Evolutionary conservation across 257 asterid species (phyloP), one percentile per base, ranked within the genome.

Genomic region (Fraxinus excelsior): DNA sequence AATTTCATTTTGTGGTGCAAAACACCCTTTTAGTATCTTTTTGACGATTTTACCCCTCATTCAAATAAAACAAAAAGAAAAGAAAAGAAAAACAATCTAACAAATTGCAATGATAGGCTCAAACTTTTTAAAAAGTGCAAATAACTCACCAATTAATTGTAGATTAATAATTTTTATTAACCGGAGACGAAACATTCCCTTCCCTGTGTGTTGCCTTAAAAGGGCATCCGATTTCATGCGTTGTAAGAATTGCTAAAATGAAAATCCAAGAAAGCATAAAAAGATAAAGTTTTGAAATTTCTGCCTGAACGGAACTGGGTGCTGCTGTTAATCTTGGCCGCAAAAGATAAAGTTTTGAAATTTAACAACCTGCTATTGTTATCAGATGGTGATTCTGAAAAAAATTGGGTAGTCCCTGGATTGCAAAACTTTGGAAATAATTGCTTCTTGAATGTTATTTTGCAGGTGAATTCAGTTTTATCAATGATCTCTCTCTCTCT

Each of bases 371-470:
- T 49, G 21, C 77, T 74, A 10, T 75, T 81, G 72, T 35, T 79
- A 69, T 78, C 82, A 9, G 78, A 34, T 40, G 65, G 51, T 38
- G 44, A 62, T 76, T 72, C 89, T 53, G 71, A 83, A 19, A 79
- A 75, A 51, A 38, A 42, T 37, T 88, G 92, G 92, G 81, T 80
- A 26, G 88, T 91, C 12, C 97, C 98, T 38, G 99, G 99, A 56
- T 87, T 95, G 90, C 81, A 84, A 65, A 95, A 95, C 79, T 88
- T 90, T 18, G 97, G 98, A 26, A 95, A 90, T 85, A 95, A 91
- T 79, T 95, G 98, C 56, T 95, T 95, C 85, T 67, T 95, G 88
- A 93, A 95, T 85, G 98, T 90, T 78, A 82, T 95, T 82, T 78
- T 95, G 88, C 98, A 93, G 98, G 99, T 95, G 77, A 28, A 53